Evolutionary conservation across 2,329 filamentous ascomycete species (phyloP).

Genomic region (Botrytis galanthina): DNA sequence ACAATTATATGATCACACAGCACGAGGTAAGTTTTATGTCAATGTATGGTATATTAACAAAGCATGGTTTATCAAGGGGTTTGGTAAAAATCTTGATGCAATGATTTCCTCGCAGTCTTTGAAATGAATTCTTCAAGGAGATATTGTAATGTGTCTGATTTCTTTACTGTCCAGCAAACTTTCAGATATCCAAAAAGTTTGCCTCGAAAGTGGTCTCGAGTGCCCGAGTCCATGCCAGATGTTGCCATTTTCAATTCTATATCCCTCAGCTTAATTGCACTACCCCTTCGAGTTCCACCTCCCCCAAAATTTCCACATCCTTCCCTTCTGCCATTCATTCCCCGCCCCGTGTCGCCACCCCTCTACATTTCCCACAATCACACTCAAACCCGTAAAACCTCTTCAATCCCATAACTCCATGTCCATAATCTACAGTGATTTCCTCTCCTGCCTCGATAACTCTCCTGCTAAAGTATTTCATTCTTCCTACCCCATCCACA

Average conservation of each 20-base stretch:
- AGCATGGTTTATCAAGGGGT: too few relatives aligned
- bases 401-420: constrained; percentile 25
- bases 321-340: not conserved
- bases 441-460: constrained; percentile 32
- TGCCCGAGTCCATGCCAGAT: not conserved
- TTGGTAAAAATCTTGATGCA: too few relatives aligned
- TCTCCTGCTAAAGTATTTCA: constrained; percentile 31
- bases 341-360: not conserved
- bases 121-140: not conserved
- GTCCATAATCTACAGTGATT: constrained; percentile 35
- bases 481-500: constrained; percentile 20
- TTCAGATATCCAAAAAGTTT: not conserved
- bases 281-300: not conserved
- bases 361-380: constrained; percentile 26
- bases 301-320: not conserved
- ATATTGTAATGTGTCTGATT: not conserved
- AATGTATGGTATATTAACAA: not conserved
- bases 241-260: not conserved
- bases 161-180: not conserved
- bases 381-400: constrained; percentile 36
- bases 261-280: not conserved
- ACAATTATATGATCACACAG: not conserved
- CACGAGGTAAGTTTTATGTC: not conserved
- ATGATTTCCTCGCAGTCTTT: not conserved
- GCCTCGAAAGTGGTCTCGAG: not conserved